Percentiles rank a stretch among this genome's conserved stretches.
phyloP scores from a whole-genome alignment of 371 early-diverging fungal species.

The Mucor saturninus region DNA sequence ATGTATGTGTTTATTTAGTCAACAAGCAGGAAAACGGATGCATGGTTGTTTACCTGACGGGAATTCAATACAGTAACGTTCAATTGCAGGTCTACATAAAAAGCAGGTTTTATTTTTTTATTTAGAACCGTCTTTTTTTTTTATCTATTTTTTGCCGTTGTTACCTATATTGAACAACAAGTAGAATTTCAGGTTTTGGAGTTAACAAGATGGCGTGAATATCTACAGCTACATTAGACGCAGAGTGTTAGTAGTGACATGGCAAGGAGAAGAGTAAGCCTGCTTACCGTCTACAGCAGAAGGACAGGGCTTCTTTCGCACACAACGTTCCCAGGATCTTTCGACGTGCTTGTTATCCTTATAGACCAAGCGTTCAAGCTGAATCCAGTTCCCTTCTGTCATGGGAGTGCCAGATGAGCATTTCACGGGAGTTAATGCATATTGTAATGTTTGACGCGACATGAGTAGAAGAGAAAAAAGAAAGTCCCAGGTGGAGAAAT shows the following conservation, averaged over 20 bases:
- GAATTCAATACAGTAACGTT: conserved; percentile 61
- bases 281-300: conserved; percentile 38
- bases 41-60: conserved; percentile 56
- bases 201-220: conserved; percentile 50
- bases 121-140: neutral
- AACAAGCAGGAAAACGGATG: too few species aligned
- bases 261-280: neutral
- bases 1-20: too few species aligned
- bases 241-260: neutral
- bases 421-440: conserved; percentile 10
- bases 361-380: conserved; percentile 48
- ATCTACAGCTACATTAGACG: conserved; percentile 46
- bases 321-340: conserved; percentile 53
- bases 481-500: neutral
- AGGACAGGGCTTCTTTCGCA: conserved; percentile 29
- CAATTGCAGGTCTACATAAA: conserved; percentile 57
- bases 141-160: neutral
- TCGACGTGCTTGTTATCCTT: conserved; percentile 32
- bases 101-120: neutral
- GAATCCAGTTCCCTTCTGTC: conserved; percentile 55
- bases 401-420: conserved; percentile 15
- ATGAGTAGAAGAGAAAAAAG: neutral
- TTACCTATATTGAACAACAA: conserved; percentile 63
- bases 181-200: conserved; percentile 49
- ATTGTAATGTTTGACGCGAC: conserved; percentile 4